Conservation (phyloP, 2,329 filamentous ascomycete species). For the Leptographium flavum region DNA sequence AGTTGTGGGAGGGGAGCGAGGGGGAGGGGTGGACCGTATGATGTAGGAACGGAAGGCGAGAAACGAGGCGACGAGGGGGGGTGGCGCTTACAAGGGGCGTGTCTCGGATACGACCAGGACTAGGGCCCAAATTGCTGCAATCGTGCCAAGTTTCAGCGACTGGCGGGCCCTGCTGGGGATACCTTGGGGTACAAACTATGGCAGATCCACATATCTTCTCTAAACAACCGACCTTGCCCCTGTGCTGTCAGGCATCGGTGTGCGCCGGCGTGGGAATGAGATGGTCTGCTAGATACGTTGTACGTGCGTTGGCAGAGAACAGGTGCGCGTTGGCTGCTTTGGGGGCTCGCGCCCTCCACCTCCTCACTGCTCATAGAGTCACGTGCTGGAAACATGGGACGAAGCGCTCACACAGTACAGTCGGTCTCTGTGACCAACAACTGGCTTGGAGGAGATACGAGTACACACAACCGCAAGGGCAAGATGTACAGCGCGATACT, state of each 20-base stretch:
- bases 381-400: too few relatives aligned
- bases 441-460: too few relatives aligned
- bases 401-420: too few relatives aligned
- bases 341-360: too few relatives aligned
- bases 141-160: slow-evolving; percentile 10
- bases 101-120: slow-evolving; percentile 12
- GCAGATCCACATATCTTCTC: not conserved
- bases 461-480: not conserved
- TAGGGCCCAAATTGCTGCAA: slow-evolving; percentile 10
- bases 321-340: too few relatives aligned
- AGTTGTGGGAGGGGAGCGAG: too few relatives aligned
- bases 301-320: too few relatives aligned
- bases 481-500: too few relatives aligned
- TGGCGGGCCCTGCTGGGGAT: slow-evolving; percentile 5
- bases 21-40: not conserved
- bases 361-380: too few relatives aligned
- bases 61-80: not conserved
- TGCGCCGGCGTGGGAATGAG: not conserved
- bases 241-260: not conserved
- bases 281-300: too few relatives aligned
- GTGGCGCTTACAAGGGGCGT: not conserved
- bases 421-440: too few relatives aligned
- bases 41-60: not conserved
- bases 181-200: slow-evolving; percentile 5
- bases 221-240: not conserved